A percentile compares a stretch with the other conserved stretches of the same genome.
Conservation (phyloP, 2,329 filamentous ascomycete species). For the Nigrograna mackinnonii region DNA sequence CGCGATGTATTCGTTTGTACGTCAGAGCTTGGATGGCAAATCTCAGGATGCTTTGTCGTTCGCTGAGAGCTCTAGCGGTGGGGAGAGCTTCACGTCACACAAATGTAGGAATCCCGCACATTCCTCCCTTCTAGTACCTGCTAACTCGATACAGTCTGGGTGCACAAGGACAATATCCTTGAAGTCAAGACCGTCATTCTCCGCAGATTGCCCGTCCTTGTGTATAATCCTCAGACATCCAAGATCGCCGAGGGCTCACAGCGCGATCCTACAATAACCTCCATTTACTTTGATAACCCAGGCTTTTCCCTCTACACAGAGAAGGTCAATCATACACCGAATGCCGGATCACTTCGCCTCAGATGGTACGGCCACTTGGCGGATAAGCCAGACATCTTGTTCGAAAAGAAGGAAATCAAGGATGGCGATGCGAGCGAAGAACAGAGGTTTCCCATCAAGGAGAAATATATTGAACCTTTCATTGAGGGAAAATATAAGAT, state of each 20-base stretch:
- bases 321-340: slow-evolving; percentile 76
- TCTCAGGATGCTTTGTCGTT: slow-evolving; percentile 47
- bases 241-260: slow-evolving; percentile 80
- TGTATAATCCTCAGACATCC: slow-evolving; percentile 87
- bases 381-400: slow-evolving; percentile 75
- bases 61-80: slow-evolving; percentile 43
- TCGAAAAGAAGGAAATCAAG: slow-evolving; percentile 88
- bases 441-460: slow-evolving; percentile 82
- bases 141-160: slow-evolving; percentile 70
- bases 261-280: slow-evolving; percentile 86
- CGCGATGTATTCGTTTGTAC: slow-evolving; percentile 93
- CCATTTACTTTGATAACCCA: slow-evolving; percentile 91
- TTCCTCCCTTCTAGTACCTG: slow-evolving; percentile 1
- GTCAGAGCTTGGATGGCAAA: slow-evolving; percentile 75
- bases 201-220: slow-evolving; percentile 83
- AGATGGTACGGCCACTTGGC: slow-evolving; percentile 89
- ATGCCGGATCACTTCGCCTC: slow-evolving; percentile 81
- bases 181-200: slow-evolving; percentile 97
- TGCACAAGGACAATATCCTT: slow-evolving; percentile 91
- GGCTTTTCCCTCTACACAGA: slow-evolving; percentile 84
- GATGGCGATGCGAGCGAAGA: slow-evolving; percentile 79
- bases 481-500: slow-evolving; percentile 86
- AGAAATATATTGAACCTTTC: slow-evolving; percentile 89
- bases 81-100: slow-evolving; percentile 78
- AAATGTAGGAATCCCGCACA: slow-evolving; percentile 69